Percentiles rank a stretch among this genome's conserved stretches.
Conservation (phyloP, 257 asterid species). For the Thymus quinquecostatus region DNA sequence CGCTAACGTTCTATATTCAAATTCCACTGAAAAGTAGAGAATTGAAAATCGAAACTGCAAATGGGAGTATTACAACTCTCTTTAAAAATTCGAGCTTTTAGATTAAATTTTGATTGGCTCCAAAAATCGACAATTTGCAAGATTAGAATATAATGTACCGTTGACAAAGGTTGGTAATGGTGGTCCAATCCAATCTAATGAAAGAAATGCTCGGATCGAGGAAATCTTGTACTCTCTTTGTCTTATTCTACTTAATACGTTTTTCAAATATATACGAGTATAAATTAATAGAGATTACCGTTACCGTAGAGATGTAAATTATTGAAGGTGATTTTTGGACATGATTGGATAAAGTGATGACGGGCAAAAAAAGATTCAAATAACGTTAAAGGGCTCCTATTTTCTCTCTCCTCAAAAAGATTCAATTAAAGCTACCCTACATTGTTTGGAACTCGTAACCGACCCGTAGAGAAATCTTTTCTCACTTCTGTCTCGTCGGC, state of each 20-base stretch:
- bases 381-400: constrained; percentile 16
- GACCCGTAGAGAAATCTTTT: too few species aligned
- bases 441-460: constrained; percentile 30
- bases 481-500: too few species aligned
- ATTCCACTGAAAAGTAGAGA: too few species aligned
- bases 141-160: neutral
- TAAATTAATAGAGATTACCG: too few species aligned
- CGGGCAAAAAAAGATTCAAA: constrained; percentile 3
- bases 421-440: constrained; percentile 36
- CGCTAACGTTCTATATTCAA: too few species aligned
- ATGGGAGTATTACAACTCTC: too few species aligned
- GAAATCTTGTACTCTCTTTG: neutral
- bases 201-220: neutral
- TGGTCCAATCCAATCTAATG: neutral
- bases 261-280: too few species aligned
- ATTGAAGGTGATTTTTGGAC: neutral
- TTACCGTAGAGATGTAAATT: too few species aligned
- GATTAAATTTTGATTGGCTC: too few species aligned
- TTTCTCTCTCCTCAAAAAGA: neutral
- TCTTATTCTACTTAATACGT: too few species aligned
- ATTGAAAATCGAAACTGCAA: too few species aligned
- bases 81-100: too few species aligned
- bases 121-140: neutral
- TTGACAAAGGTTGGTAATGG: neutral
- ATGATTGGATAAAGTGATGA: constrained; percentile 9